Percentiles rank a stretch among this genome's conserved stretches.
These are phyloP conservation scores for Calocybe indica DNA, from an alignment of 768 basidiomycete genomes.

Conservation along the genomic window DNA sequence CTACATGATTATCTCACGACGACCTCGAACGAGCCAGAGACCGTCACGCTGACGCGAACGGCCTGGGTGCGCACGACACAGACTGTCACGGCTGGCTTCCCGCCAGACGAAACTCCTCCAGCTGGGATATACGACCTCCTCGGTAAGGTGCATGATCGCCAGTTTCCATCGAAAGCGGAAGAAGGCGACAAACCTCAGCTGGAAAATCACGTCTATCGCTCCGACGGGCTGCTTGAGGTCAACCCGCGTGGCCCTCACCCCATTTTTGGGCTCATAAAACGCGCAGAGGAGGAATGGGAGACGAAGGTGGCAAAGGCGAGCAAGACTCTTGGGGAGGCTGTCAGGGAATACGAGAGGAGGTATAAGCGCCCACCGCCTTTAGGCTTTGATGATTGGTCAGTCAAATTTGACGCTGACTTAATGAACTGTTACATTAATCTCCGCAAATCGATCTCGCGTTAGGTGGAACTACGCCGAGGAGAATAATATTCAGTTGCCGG, in stretches of 20 bases:
- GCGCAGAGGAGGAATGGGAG: slow-evolving; percentile 56
- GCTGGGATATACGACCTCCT: too few species aligned
- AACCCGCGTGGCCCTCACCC: slow-evolving; percentile 43
- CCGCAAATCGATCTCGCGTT: background rate
- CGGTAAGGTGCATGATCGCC: too few species aligned
- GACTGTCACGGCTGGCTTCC: too few species aligned
- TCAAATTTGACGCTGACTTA: background rate
- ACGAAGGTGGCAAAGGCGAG: slow-evolving; percentile 54
- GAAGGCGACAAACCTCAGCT: background rate
- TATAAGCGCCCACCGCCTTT: slow-evolving; percentile 63
- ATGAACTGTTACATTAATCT: background rate
- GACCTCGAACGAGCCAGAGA: too few species aligned
- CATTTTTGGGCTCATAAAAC: slow-evolving; percentile 59
- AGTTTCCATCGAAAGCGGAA: background rate
- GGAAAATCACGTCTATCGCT: slow-evolving; percentile 10
- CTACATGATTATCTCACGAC: too few species aligned
- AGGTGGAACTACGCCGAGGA: slow-evolving; percentile 57
- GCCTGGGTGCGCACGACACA: too few species aligned
- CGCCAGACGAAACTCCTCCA: too few species aligned
- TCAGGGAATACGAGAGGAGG: slow-evolving; percentile 58
- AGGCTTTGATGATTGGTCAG: slow-evolving; percentile 77
- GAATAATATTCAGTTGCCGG: slow-evolving; percentile 70
- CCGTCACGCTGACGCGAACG: too few species aligned
- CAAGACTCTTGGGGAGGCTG: slow-evolving; percentile 59
- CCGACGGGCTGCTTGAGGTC: slow-evolving; percentile 19